Percentiles rank a stretch among this genome's conserved stretches.
These are phyloP conservation scores for Udeniomyces megalosporus DNA, from an alignment of 768 basidiomycete species.

Conservation along the genomic window DNA sequence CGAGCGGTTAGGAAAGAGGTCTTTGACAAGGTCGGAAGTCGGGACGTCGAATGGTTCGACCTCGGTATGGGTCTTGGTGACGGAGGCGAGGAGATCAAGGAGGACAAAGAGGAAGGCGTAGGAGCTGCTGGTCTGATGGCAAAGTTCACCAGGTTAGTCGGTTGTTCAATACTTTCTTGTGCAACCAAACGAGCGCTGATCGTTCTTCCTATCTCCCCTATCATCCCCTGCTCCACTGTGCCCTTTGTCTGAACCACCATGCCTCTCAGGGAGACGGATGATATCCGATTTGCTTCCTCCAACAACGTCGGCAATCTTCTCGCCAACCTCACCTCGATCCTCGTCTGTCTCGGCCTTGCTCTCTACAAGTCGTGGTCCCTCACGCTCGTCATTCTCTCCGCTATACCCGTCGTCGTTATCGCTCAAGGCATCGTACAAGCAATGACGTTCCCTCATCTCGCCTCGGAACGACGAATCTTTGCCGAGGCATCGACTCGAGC, in stretches of 20 bases:
- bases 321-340: conserved; percentile 39
- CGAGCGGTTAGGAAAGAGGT: conserved; percentile 50
- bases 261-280: conserved; percentile 78
- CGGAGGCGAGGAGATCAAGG: conserved; percentile 18
- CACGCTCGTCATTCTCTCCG: conserved; percentile 79
- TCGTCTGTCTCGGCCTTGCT: conserved; percentile 66
- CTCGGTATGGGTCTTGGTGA: conserved; percentile 41
- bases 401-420: conserved; percentile 64
- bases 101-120: conserved; percentile 35
- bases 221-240: conserved; percentile 4
- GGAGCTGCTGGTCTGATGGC: conserved; percentile 87
- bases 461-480: conserved; percentile 47
- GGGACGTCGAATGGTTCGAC: conserved; percentile 86
- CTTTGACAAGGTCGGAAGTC: conserved; percentile 47
- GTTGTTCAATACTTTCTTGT: conserved; percentile 4
- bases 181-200: too few relatives aligned
- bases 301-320: conserved; percentile 60
- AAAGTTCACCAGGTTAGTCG: conserved; percentile 62
- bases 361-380: conserved; percentile 64
- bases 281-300: conserved; percentile 70
- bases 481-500: conserved; percentile 60
- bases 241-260: not conserved
- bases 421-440: conserved; percentile 60
- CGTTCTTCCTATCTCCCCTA: not conserved
- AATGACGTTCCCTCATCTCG: conserved; percentile 50